Evolutionary conservation across 2,329 filamentous ascomycete genomes (phyloP).

Genomic region (Paraconiothyrium sp.): DNA sequence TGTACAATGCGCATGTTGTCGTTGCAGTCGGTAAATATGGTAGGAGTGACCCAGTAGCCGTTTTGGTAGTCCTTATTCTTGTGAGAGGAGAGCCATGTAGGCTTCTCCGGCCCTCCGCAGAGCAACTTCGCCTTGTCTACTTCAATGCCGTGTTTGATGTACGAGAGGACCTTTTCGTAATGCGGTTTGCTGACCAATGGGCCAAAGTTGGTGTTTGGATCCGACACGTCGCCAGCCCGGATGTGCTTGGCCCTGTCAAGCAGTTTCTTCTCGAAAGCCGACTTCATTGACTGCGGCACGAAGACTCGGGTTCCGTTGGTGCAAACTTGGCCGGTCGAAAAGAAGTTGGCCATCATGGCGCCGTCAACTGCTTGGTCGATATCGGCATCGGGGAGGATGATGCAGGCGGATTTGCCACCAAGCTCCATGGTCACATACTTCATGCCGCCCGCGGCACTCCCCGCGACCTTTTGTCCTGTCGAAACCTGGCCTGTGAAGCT

Average conservation of each 20-base stretch:
- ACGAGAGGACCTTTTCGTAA: constrained; percentile 78
- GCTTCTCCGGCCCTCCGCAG: constrained; percentile 72
- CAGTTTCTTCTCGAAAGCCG: constrained; percentile 73
- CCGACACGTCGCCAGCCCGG: constrained; percentile 76
- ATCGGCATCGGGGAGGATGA: constrained; percentile 82
- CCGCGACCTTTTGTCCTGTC: constrained; percentile 84
- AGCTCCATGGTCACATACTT: constrained; percentile 94
- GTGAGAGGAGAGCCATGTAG: constrained; percentile 57
- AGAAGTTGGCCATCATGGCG: constrained; percentile 95
- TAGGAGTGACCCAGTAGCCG: constrained; percentile 87
- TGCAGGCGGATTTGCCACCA: constrained; percentile 83
- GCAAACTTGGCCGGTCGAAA: constrained; percentile 89
- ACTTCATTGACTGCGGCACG: constrained; percentile 72
- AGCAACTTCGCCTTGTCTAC: constrained; percentile 78
- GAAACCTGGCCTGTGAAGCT: constrained; percentile 89
- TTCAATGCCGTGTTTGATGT: constrained; percentile 79
- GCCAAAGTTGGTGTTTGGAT: constrained; percentile 80
- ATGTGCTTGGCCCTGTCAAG: constrained; percentile 75
- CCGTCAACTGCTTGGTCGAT: constrained; percentile 84
- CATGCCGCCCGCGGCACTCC: constrained; percentile 78
- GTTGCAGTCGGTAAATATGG: constrained; percentile 85
- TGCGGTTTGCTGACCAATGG: constrained; percentile 80
- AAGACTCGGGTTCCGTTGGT: constrained; percentile 93
- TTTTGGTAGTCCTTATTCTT: constrained; percentile 55
- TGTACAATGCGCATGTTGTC: constrained; percentile 81